Conservation (phyloP, 768 basidiomycete genomes). For the Tylopilus plumbeoviolaceoides region DNA sequence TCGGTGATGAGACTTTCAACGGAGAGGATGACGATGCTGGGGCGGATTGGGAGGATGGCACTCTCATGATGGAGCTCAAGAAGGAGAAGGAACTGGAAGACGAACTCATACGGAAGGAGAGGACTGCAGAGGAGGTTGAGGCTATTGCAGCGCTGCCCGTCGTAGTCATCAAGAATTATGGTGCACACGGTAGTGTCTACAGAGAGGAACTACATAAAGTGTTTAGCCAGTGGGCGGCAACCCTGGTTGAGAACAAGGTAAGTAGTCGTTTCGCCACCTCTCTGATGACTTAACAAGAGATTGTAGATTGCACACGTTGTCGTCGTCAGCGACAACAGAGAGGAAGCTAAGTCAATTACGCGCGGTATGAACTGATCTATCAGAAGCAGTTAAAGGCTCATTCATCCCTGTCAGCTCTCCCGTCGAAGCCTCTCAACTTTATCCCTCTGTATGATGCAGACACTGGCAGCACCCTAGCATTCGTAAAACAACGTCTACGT, state of each 20-base stretch:
- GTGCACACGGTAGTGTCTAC: slow-evolving; percentile 47
- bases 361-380: slow-evolving; percentile 47
- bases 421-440: slow-evolving; percentile 74
- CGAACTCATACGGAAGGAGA: slow-evolving; percentile 29
- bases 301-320: slow-evolving; percentile 85
- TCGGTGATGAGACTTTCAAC: slow-evolving; percentile 66
- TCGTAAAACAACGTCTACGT: slow-evolving; percentile 74
- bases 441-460: slow-evolving; percentile 88
- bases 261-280: slow-evolving; percentile 4
- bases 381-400: not conserved
- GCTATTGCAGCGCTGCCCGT: slow-evolving; percentile 70
- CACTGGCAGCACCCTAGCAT: slow-evolving; percentile 67
- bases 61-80: slow-evolving; percentile 14
- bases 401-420: slow-evolving; percentile 52
- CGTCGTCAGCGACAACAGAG: slow-evolving; percentile 85
- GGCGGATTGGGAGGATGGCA: slow-evolving; percentile 3
- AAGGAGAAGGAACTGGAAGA: slow-evolving; percentile 31
- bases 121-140: slow-evolving; percentile 41
- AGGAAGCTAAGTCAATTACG: slow-evolving; percentile 79
- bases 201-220: slow-evolving; percentile 72
- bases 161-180: slow-evolving; percentile 82
- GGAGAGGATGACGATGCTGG: slow-evolving; percentile 32
- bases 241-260: slow-evolving; percentile 77
- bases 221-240: slow-evolving; percentile 81
- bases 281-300: not conserved